These are phyloP conservation scores for Stromatinia cepivora DNA, from an alignment of 2,329 filamentous ascomycete genomes.

Conservation along the genomic window DNA sequence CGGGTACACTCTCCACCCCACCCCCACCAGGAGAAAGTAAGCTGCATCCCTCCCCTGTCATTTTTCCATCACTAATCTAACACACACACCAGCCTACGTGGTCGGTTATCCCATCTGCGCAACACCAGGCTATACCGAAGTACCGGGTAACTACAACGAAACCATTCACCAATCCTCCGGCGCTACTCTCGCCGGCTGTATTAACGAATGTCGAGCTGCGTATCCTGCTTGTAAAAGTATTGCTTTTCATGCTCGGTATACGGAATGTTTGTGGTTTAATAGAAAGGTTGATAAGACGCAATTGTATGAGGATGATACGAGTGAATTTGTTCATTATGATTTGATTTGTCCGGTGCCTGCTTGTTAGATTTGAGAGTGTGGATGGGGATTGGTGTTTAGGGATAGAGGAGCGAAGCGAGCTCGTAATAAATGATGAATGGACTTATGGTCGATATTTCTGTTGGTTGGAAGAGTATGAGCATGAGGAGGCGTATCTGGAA, in stretches of 20 bases:
- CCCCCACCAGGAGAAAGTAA: slow-evolving; percentile 19
- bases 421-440: background rate
- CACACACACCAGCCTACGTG: background rate
- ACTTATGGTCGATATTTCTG: background rate
- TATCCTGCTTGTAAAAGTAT: slow-evolving; percentile 18
- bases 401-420: too few species aligned
- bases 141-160: slow-evolving; percentile 8
- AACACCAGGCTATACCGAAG: background rate
- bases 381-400: too few species aligned
- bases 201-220: slow-evolving; percentile 19
- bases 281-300: slow-evolving; percentile 7
- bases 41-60: too few species aligned
- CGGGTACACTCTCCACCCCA: background rate
- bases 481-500: background rate
- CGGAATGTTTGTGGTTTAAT: slow-evolving; percentile 20
- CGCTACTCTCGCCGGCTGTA: background rate
- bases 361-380: background rate
- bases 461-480: rapidly evolving
- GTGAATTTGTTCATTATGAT: slow-evolving; percentile 23
- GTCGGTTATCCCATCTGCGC: slow-evolving; percentile 10
- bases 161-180: slow-evolving; percentile 1
- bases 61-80: background rate
- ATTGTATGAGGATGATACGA: slow-evolving; percentile 15
- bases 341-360: slow-evolving; percentile 13
- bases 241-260: slow-evolving; percentile 7